phyloP scores from a whole-genome alignment of 1,284 basidiomycete genomes.

The Trametes sp. region DNA sequence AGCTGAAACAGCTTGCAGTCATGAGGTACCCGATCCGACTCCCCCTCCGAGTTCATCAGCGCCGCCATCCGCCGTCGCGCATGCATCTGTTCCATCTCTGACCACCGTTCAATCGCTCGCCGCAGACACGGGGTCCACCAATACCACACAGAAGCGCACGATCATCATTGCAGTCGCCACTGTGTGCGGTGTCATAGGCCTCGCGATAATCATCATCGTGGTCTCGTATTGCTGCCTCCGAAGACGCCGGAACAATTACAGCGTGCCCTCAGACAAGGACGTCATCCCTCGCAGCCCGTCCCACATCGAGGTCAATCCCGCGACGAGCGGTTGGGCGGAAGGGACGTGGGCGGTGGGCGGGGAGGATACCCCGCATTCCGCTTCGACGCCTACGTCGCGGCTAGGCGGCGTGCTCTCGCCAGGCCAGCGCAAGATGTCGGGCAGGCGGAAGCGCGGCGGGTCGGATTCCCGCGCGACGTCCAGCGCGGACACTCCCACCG shows the following conservation, averaged over 20 bases:
- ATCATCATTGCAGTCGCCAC: conserved; percentile 26
- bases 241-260: conserved; percentile 16
- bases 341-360: conserved; percentile 28
- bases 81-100: conserved; percentile 2
- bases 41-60: not conserved
- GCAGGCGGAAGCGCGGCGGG: conserved; percentile 21
- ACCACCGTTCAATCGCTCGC: not conserved
- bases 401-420: not conserved
- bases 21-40: conserved; percentile 8
- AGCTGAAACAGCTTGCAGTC: conserved; percentile 17
- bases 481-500: not conserved
- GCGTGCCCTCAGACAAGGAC: conserved; percentile 16
- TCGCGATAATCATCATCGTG: conserved; percentile 12
- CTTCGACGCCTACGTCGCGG: not conserved
- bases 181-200: conserved; percentile 23
- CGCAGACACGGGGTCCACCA: conserved; percentile 5
- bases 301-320: conserved; percentile 29
- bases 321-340: conserved; percentile 33
- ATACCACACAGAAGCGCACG: conserved; percentile 25
- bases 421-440: conserved; percentile 15
- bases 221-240: conserved; percentile 23
- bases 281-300: conserved; percentile 19
- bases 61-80: not conserved
- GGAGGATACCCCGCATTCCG: conserved; percentile 10
- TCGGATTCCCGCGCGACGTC: conserved; percentile 8